Evolutionary conservation across 2,329 filamentous ascomycete genomes (phyloP).

Genomic region (Fonsecaea erecta): DNA sequence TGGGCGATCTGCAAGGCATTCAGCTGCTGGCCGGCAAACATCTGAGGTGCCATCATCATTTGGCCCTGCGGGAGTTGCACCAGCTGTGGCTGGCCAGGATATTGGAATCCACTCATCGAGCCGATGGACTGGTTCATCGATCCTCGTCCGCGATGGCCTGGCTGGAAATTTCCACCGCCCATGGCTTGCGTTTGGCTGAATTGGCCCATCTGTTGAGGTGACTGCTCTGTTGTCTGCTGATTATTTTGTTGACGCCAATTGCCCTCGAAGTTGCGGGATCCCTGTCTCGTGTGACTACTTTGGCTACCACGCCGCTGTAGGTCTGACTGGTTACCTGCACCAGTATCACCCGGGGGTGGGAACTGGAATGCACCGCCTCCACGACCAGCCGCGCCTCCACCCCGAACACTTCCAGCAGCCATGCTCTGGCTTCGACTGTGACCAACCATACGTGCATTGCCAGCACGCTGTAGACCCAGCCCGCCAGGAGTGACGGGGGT

Average conservation of each 20-base stretch:
- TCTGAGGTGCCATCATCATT: constrained; percentile 75
- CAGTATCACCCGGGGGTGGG: constrained; percentile 58
- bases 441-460: constrained; percentile 85
- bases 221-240: constrained; percentile 52
- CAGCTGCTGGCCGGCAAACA: constrained; percentile 83
- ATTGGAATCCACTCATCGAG: constrained; percentile 84
- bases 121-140: constrained; percentile 88
- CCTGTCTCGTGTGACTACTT: constrained; percentile 74
- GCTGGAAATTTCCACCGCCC: constrained; percentile 79
- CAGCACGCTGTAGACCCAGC: constrained; percentile 71
- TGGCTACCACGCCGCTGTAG: constrained; percentile 76
- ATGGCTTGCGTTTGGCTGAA: constrained; percentile 73
- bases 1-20: constrained; percentile 88
- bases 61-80: constrained; percentile 83
- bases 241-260: constrained; percentile 89
- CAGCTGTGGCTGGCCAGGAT: constrained; percentile 82
- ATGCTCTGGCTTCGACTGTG: constrained; percentile 56
- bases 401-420: constrained; percentile 67
- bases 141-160: constrained; percentile 79
- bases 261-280: constrained; percentile 93
- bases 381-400: constrained; percentile 64
- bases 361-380: constrained; percentile 71
- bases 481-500: constrained; percentile 60
- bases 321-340: constrained; percentile 58
- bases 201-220: constrained; percentile 63